Base-by-base conservation (phyloP, 2,329 filamentous ascomycete genomes). In the Diaporthe sp. region DNA sequence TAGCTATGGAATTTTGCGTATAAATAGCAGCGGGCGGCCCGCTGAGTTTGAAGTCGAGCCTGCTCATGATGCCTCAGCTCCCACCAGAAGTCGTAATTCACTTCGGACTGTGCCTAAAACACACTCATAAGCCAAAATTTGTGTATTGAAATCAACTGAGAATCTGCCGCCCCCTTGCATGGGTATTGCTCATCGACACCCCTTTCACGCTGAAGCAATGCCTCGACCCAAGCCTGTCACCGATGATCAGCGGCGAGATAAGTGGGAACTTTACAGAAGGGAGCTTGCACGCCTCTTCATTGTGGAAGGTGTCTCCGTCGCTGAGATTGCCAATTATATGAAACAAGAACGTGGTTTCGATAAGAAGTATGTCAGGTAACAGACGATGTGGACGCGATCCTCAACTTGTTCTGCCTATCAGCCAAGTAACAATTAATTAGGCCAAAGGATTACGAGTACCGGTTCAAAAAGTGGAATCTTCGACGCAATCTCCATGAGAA, bases 361-460 rank as follows among this genome's bases (percentile, higher is more conserved):
- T 5, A 67, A 38, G 25, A 25, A 19, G 71, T 72, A 19, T 57
- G 70, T 12, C 4, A 15, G 4, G 10, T 15, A 5, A 7, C 25
- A 13, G 3, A 3, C 0, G 30, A 0, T 1, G 1, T 42, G 2
- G 17, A 25, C 6, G 6, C 4, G 1, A 22, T 12, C 3, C 1
- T 35, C 9, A 7, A 17, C 4, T 1, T 33, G 17, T 66, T 50
- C 17, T 64, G 9, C 17, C 0, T 3, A n/a, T 8, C 45, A 42
- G 13, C 28, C 4, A 35, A 22, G 1, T 38, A 9, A 28, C 15
- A 42, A 7, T 5, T 4, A 1, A 8, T 2, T 5, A 72, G 71
- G 15, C 58, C 58, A 3, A 72, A 35, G 13, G 58, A 72, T 28
- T 72, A 72, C 8, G 71, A 72, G 58, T 57, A 68, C 40, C 25